Evolutionary conservation across 169 alveolate genomes (phyloP).

Genomic region (Amoebophrya sp.): DNA sequence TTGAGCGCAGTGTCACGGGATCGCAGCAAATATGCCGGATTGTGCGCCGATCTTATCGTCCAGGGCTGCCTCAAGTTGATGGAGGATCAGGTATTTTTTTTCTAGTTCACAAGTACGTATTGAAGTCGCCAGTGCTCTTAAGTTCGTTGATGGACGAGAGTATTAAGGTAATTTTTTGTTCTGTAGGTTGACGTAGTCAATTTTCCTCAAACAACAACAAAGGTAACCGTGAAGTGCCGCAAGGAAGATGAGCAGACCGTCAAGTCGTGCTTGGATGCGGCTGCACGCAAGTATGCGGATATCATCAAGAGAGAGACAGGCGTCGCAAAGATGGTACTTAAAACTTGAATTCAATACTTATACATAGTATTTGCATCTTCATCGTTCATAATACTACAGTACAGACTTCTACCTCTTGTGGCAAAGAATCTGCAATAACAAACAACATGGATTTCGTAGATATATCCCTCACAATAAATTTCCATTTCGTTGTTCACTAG

Average conservation of each 20-base stretch:
- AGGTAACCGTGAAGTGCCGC: slow-evolving; percentile 27
- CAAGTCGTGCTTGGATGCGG: not conserved
- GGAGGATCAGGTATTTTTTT: not conserved
- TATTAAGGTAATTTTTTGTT: too few relatives aligned
- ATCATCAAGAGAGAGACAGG: slow-evolving; percentile 17
- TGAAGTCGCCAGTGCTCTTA: too few relatives aligned
- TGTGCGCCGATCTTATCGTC: not conserved
- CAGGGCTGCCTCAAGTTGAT: slow-evolving; percentile 15
- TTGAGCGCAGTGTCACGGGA: not conserved
- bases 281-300: not conserved
- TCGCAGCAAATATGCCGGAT: not conserved
- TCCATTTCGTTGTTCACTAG: not conserved
- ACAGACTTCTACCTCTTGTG: not conserved
- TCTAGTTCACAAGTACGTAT: too few relatives aligned
- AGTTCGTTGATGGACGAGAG: too few relatives aligned
- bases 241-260: not conserved
- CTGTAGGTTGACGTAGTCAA: too few relatives aligned
- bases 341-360: too few relatives aligned
- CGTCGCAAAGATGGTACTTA: not conserved
- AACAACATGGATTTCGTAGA: too few relatives aligned
- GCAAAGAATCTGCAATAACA: too few relatives aligned
- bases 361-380: too few relatives aligned
- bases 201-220: too few relatives aligned
- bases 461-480: too few relatives aligned
- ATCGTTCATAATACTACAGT: not conserved